Conservation (phyloP, 371 early-diverging fungal genomes). For the Mucor saturninus region DNA sequence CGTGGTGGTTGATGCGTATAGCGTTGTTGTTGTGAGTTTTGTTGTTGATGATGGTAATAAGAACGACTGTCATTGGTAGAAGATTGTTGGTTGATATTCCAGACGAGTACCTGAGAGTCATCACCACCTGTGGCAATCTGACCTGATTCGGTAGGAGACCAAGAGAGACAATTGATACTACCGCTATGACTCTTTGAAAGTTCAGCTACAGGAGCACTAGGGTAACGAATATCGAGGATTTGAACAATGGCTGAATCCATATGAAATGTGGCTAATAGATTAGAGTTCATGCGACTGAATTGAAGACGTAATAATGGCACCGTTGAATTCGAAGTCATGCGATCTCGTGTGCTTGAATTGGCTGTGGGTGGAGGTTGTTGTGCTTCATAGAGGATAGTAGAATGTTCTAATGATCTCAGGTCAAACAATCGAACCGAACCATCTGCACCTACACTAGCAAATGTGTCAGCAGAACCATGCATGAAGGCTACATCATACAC, state of each 20-base stretch:
- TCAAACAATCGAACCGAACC: conserved; percentile 98
- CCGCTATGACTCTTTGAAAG: conserved; percentile 77
- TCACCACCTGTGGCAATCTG: conserved; percentile 81
- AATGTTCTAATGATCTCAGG: conserved; percentile 89
- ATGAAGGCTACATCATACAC: conserved; percentile 96
- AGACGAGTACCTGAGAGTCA: conserved; percentile 78
- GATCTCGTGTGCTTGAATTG: conserved; percentile 12
- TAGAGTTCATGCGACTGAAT: conserved; percentile 88
- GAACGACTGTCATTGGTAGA: conserved; percentile 23
- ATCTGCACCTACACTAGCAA: conserved; percentile 96
- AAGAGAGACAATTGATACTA: conserved; percentile 76
- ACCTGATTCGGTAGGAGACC: conserved; percentile 78
- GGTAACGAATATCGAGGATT: conserved; percentile 90
- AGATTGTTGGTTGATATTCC: conserved; percentile 69
- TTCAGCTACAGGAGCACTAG: conserved; percentile 86
- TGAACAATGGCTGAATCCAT: conserved; percentile 80
- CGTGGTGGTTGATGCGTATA: conserved; percentile 38
- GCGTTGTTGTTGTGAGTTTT: conserved; percentile 25
- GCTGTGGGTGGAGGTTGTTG: conserved; percentile 47
- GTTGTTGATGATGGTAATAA: conserved; percentile 24
- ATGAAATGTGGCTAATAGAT: conserved; percentile 91
- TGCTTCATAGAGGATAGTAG: conserved; percentile 97
- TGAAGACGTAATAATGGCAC: conserved; percentile 81
- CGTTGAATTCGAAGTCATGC: conserved; percentile 25
- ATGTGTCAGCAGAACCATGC: conserved; percentile 82